A percentile compares a stretch with the other conserved stretches of the same genome.
Conservation (phyloP, 441 rosid genomes). For the Kokia cookei region DNA sequence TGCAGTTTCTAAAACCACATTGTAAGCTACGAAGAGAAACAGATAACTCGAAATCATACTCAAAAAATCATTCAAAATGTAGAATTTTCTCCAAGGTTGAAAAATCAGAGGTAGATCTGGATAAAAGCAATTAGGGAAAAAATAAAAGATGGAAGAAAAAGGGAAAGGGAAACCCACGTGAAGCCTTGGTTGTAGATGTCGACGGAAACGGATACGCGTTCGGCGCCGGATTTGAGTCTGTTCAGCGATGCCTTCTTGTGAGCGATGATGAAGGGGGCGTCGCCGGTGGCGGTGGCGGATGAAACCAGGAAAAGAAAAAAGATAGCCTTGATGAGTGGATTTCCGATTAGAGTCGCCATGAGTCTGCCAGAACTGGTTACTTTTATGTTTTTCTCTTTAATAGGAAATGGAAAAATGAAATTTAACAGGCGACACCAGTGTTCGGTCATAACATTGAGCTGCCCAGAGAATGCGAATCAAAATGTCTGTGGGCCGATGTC, state of each 20-base stretch:
- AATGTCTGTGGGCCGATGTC: not conserved
- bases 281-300: constrained; percentile 29
- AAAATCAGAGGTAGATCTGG: constrained; percentile 17
- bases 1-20: not conserved
- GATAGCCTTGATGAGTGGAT: constrained; percentile 27
- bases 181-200: constrained; percentile 90
- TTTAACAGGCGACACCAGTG: not conserved
- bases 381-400: not conserved
- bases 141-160: not conserved
- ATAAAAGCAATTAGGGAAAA: not conserved
- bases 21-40: not conserved
- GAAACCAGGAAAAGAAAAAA: constrained; percentile 39
- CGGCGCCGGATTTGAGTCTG: constrained; percentile 78
- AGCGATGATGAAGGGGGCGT: constrained; percentile 81
- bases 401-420: not conserved
- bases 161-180: constrained; percentile 36
- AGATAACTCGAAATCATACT: not conserved
- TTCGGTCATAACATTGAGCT: not conserved
- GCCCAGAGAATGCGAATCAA: not conserved
- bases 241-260: constrained; percentile 83
- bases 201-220: constrained; percentile 66
- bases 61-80: not conserved
- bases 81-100: not conserved
- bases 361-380: not conserved
- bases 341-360: constrained; percentile 28